A percentile compares a stretch with the other conserved stretches of the same genome.
Evolutionary conservation across 176 grass and related monocot species (phyloP).

Genomic region (Guadua angustifolia): DNA sequence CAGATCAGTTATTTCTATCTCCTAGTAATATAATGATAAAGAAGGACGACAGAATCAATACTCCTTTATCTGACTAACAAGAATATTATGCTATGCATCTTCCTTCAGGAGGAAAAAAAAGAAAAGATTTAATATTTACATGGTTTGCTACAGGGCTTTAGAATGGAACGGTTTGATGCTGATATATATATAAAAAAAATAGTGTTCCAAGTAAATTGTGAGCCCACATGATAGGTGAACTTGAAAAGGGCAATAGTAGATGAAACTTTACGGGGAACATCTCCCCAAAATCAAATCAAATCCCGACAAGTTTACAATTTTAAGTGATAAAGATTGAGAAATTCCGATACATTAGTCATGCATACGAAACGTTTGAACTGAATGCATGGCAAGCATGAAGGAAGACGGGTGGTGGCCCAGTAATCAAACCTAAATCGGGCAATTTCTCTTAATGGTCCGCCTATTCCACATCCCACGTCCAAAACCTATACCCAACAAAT

Average conservation of each 20-base stretch:
- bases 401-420: background rate
- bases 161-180: background rate
- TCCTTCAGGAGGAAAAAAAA: background rate
- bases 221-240: background rate
- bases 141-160: background rate
- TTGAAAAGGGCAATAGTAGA: background rate
- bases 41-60: conserved; percentile 7
- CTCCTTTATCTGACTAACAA: background rate
- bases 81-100: background rate
- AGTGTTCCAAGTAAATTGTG: conserved; percentile 3
- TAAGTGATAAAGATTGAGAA: conserved; percentile 11
- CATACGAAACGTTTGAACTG: background rate
- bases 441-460: conserved; percentile 91
- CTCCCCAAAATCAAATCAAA: conserved; percentile 17
- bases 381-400: background rate
- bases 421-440: conserved; percentile 86
- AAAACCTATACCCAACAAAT: conserved; percentile 64
- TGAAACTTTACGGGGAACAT: background rate
- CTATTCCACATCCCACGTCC: conserved; percentile 95
- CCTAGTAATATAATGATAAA: conserved; percentile 21
- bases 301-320: background rate
- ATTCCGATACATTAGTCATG: background rate
- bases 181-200: background rate
- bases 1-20: conserved; percentile 12
- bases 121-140: background rate